Conservation (phyloP, 441 rosid species). For the Omphalea diandra region DNA sequence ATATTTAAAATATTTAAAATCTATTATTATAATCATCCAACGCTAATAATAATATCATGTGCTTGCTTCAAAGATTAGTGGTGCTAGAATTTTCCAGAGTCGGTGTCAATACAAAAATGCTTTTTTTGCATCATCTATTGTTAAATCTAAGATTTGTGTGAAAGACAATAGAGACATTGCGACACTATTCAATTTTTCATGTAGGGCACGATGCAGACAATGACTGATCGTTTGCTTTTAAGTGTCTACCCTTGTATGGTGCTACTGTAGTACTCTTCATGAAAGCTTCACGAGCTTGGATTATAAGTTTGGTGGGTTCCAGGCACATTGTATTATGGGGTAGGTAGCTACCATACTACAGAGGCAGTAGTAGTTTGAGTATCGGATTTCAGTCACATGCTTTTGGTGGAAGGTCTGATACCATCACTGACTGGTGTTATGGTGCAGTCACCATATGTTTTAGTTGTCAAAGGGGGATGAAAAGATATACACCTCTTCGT, state of each 20-base stretch:
- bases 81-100: not conserved
- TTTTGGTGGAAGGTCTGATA: constrained; percentile 18
- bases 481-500: constrained; percentile 4
- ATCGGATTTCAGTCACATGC: constrained; percentile 1
- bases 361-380: too few relatives aligned
- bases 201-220: constrained; percentile 9
- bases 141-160: constrained; percentile 4
- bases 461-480: not conserved
- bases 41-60: too few relatives aligned
- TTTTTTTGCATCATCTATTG: not conserved
- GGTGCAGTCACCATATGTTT: not conserved
- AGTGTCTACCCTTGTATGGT: too few relatives aligned
- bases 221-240: constrained; percentile 1
- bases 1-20: too few relatives aligned
- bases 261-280: not conserved
- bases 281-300: constrained; percentile 7
- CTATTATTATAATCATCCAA: too few relatives aligned
- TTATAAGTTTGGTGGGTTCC: constrained; percentile 20
- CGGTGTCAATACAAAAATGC: not conserved
- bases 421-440: too few relatives aligned
- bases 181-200: not conserved
- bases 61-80: too few relatives aligned
- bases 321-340: not conserved
- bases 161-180: too few relatives aligned
- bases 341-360: constrained; percentile 27